Conservation (phyloP, 1,284 basidiomycete genomes). For the Waitea zeae region DNA sequence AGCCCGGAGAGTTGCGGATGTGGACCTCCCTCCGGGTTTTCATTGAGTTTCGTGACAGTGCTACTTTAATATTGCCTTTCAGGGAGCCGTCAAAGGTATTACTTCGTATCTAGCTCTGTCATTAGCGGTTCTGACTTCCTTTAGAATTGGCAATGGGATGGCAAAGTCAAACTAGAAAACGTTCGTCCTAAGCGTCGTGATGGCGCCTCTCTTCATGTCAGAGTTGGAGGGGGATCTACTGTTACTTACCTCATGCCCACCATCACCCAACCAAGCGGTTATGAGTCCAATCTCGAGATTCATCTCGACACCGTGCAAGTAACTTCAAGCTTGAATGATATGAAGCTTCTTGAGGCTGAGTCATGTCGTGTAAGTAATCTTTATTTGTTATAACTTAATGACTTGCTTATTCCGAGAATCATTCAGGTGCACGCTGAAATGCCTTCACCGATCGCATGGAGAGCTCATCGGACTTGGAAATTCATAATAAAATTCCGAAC, state of each 20-base stretch:
- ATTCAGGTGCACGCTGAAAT: conserved; percentile 43
- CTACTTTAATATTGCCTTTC: conserved; percentile 69
- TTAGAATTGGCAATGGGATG: conserved; percentile 79
- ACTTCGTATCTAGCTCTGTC: not conserved
- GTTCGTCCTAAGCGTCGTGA: conserved; percentile 39
- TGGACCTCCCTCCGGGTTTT: conserved; percentile 71
- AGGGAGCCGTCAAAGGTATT: conserved; percentile 69
- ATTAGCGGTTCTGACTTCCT: not conserved
- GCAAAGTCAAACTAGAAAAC: conserved; percentile 20
- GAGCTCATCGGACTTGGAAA: conserved; percentile 60
- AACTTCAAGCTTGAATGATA: conserved; percentile 76
- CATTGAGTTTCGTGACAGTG: conserved; percentile 62
- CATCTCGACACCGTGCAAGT: conserved; percentile 69
- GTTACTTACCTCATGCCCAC: conserved; percentile 74
- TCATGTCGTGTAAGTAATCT: conserved; percentile 43
- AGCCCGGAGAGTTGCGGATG: conserved; percentile 63
- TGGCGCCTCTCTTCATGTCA: conserved; percentile 56
- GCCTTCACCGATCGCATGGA: conserved; percentile 50
- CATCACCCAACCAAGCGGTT: conserved; percentile 55
- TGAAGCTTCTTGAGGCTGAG: conserved; percentile 57
- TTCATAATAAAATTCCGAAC: conserved; percentile 54
- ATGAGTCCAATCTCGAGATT: conserved; percentile 61
- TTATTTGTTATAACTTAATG: not conserved
- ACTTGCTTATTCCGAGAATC: too few species aligned
- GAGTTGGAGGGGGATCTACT: conserved; percentile 65